Evolutionary conservation across 805 yeast genomes (phyloP).

Genomic region (Lipomyces orientalis): DNA sequence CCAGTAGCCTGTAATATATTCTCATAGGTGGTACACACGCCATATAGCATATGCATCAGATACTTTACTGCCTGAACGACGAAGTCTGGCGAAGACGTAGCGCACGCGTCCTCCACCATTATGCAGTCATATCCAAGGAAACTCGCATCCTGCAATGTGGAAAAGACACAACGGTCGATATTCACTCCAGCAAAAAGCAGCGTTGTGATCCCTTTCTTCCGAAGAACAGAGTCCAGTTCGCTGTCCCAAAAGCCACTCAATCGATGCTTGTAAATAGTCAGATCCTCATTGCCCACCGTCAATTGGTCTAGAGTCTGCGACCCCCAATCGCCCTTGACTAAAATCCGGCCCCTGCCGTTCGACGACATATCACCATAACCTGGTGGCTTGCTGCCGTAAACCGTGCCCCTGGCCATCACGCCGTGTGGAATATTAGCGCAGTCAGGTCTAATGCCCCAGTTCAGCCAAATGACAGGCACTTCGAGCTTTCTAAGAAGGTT

Average conservation of each 20-base stretch:
- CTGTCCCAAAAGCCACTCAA: slow-evolving; percentile 34
- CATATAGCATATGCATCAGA: slow-evolving; percentile 27
- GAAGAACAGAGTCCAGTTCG: slow-evolving; percentile 29
- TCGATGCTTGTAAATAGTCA: slow-evolving; percentile 30
- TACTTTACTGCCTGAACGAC: slow-evolving; percentile 27
- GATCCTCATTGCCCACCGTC: slow-evolving; percentile 23
- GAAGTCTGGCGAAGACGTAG: slow-evolving; percentile 34
- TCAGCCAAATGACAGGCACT: slow-evolving; percentile 33
- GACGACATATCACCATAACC: slow-evolving; percentile 31
- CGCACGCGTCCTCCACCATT: slow-evolving; percentile 36
- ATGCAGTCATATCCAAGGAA: slow-evolving; percentile 34
- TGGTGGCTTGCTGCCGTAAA: slow-evolving; percentile 24
- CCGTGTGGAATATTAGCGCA: slow-evolving; percentile 27
- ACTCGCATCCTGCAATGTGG: slow-evolving; percentile 33
- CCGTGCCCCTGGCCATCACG: slow-evolving; percentile 23
- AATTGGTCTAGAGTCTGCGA: slow-evolving; percentile 26
- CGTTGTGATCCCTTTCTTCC: slow-evolving; percentile 25
- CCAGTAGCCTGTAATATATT: slow-evolving; percentile 10
- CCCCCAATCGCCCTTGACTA: slow-evolving; percentile 34
- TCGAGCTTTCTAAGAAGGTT: slow-evolving; percentile 14
- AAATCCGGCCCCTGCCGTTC: slow-evolving; percentile 23
- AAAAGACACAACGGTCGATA: slow-evolving; percentile 34
- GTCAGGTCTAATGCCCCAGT: slow-evolving; percentile 35
- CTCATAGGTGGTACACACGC: slow-evolving; percentile 23
- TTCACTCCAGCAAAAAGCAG: slow-evolving; percentile 33